Conservation (phyloP, 805 yeast species). For the Komagataella kurtzmanii region DNA sequence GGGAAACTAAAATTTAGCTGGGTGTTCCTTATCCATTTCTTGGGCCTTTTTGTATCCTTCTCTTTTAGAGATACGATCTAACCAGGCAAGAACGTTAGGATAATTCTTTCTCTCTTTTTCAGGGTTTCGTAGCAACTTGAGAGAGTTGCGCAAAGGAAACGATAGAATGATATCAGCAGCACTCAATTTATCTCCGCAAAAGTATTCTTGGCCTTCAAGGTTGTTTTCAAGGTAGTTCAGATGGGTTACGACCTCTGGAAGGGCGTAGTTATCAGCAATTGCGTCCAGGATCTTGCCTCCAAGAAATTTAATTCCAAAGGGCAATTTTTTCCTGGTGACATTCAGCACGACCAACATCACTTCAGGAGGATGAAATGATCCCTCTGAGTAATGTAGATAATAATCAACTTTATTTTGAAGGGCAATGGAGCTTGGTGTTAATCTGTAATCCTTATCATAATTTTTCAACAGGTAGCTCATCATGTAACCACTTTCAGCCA, state of each 20-base stretch:
- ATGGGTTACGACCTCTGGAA: slow-evolving; percentile 27
- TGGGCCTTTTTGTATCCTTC: not conserved
- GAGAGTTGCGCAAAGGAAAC: slow-evolving; percentile 22
- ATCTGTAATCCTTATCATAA: slow-evolving; percentile 28
- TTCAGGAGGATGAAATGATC: slow-evolving; percentile 31
- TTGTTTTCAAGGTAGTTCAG: slow-evolving; percentile 26
- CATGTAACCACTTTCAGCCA: slow-evolving; percentile 53
- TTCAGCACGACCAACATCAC: slow-evolving; percentile 14
- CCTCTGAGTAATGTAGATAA: slow-evolving; percentile 47
- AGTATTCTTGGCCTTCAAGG: slow-evolving; percentile 22
- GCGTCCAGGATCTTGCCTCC: slow-evolving; percentile 28
- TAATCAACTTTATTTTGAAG: slow-evolving; percentile 33
- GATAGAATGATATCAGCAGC: slow-evolving; percentile 44
- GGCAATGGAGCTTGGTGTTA: slow-evolving; percentile 23
- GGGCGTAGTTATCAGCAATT: slow-evolving; percentile 33
- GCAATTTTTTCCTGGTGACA: slow-evolving; percentile 27
- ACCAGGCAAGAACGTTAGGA: not conserved
- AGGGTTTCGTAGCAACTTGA: slow-evolving; percentile 7
- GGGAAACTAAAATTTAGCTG: not conserved
- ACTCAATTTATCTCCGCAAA: slow-evolving; percentile 36
- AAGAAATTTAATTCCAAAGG: slow-evolving; percentile 32
- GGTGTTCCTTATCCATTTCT: not conserved
- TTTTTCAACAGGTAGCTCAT: slow-evolving; percentile 34
- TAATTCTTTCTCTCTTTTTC: not conserved
- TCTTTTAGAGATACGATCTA: not conserved